Percentiles rank a stretch among this genome's conserved stretches.
phyloP scores from a whole-genome alignment of 164 flowering plant species.

The Vitis rupestris region DNA sequence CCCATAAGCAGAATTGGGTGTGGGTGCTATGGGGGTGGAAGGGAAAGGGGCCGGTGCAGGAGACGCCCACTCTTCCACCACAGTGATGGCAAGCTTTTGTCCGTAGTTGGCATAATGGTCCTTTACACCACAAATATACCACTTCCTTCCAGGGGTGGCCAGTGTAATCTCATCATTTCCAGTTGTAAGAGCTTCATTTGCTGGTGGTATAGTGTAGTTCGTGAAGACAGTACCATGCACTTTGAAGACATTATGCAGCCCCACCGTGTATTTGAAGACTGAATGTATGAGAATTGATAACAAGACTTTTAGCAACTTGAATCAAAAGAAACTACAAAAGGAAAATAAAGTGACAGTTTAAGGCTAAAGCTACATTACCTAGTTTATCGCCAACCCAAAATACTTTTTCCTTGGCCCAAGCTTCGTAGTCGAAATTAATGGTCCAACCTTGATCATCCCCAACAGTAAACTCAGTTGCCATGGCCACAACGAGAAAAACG shows the following conservation, averaged over 20 bases:
- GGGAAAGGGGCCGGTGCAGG: too few relatives aligned
- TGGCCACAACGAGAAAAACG: not conserved
- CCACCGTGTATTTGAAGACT: slow-evolving; percentile 3
- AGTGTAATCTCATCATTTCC: slow-evolving; percentile 6
- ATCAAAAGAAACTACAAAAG: not conserved
- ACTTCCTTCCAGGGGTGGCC: slow-evolving; percentile 3
- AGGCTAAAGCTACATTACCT: not conserved
- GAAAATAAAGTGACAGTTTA: not conserved
- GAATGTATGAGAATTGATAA: not conserved
- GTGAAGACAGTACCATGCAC: slow-evolving; percentile 5
- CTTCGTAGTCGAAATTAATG: slow-evolving; percentile 11
- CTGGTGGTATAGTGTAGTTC: not conserved
- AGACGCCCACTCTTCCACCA: not conserved
- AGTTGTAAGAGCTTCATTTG: not conserved
- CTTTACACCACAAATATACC: slow-evolving; percentile 12
- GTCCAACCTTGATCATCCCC: slow-evolving; percentile 22
- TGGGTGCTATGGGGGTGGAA: too few relatives aligned
- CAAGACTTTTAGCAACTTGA: not conserved
- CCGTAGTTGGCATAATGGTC: not conserved
- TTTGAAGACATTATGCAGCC: slow-evolving; percentile 4
- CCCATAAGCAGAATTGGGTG: too few relatives aligned
- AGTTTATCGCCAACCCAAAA: slow-evolving; percentile 18
- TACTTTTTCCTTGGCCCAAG: slow-evolving; percentile 11
- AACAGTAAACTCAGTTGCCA: slow-evolving; percentile 12
- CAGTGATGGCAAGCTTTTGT: slow-evolving; percentile 4